Evolutionary conservation across 805 yeast species (phyloP).

Genomic region (Clavispora asparagi): DNA sequence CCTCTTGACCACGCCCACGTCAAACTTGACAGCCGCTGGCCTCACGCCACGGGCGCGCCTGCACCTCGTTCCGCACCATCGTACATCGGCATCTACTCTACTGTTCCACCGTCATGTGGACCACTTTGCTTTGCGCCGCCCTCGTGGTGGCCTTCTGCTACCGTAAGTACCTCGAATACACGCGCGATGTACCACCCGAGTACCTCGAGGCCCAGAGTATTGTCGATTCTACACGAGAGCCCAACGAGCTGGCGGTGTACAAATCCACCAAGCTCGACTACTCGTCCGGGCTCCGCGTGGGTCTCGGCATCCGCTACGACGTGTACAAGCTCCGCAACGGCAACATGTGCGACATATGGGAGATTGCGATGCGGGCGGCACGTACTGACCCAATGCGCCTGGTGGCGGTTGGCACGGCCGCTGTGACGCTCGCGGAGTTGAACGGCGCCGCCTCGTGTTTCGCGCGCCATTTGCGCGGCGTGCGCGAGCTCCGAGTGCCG

Average conservation of each 20-base stretch:
- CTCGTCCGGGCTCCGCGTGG: conserved; percentile 63
- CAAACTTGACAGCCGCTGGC: too few species aligned
- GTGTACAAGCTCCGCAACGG: conserved; percentile 72
- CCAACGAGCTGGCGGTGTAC: conserved; percentile 69
- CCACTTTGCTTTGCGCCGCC: conserved; percentile 13
- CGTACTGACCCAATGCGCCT: conserved; percentile 18
- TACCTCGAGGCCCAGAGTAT: conserved; percentile 63
- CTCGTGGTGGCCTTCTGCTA: conserved; percentile 16
- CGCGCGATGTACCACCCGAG: conserved; percentile 53
- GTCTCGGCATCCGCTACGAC: conserved; percentile 56
- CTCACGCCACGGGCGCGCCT: neutral
- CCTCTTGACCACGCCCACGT: too few species aligned
- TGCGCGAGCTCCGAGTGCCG: conserved; percentile 22
- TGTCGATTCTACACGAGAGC: conserved; percentile 56
- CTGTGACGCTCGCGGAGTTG: conserved; percentile 16
- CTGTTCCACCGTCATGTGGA: neutral
- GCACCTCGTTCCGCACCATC: neutral
- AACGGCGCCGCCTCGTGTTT: conserved; percentile 12
- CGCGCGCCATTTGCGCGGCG: conserved; percentile 4
- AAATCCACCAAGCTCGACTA: conserved; percentile 71
- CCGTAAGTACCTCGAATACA: conserved; percentile 24
- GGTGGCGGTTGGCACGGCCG: conserved; percentile 18
- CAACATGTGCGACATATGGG: conserved; percentile 70
- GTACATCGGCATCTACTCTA: neutral
- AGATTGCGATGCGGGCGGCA: conserved; percentile 29